Evolutionary conservation across 495 filamentous ascomycete species (phyloP), one percentile per base, ranked within the genome.

Genomic region (Lophiotrema nucula): DNA sequence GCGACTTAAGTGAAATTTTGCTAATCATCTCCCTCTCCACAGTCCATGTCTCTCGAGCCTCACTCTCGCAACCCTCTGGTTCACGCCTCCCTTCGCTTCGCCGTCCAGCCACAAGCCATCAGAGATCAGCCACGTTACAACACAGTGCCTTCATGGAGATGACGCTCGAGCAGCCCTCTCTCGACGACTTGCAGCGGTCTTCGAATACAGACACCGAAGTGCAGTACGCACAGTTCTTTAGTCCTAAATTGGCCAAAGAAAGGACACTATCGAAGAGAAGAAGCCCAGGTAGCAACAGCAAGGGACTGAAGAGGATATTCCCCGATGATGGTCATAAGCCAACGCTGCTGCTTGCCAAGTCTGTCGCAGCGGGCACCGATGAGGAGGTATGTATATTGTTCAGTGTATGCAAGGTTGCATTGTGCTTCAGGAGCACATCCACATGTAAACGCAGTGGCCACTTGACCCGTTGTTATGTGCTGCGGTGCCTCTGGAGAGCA

Each of bases 31-130:
- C n/a, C n/a, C n/a, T n/a, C n/a, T n/a, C n/a, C n/a, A n/a, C n/a
- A n/a, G 77, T 84, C 27, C 77, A 79, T 55, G 75, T 68, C 69
- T 72, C 74, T 56, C 66, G 50, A 53, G 74, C 65, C 61, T 68
- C 51, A 46, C 69, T 39, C 58, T 66, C 51, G 53, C 71, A 70
- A 51, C 65, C 73, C 42, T 81, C 82, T 3, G 79, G 66, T 41
- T 76, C 83, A 16, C 77, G 82, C 58, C 68, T 83, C 49, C 72
- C 82, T 13, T 80, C 79, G 4, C 74, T 91, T 45, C 81, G 88
- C 52, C 78, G 90, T 67, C 90, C 90, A 19, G 90, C 88, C 16
- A 95, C 91, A 16, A 95, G 90, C 70, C 86, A 95, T 72, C 90
- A 95, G 70, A 79, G 89, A 55, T 86, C 88, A 2, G 87, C 85